These are phyloP conservation scores for Stagonosporopsis cucurbitacearum DNA, from an alignment of 2,329 filamentous ascomycete genomes.

Conservation along the genomic window DNA sequence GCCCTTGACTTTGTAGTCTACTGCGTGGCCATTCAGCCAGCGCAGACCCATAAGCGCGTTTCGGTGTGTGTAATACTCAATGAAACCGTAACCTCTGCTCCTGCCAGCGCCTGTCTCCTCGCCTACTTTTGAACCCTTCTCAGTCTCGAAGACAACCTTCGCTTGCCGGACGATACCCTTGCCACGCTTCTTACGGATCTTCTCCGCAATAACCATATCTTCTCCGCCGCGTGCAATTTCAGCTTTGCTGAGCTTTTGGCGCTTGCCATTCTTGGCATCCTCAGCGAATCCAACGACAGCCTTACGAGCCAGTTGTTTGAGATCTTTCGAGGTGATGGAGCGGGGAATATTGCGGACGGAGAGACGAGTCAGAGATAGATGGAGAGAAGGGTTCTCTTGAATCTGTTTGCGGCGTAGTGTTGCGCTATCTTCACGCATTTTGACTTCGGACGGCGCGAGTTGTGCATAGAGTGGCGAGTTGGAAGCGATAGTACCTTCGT, in stretches of 20 bases:
- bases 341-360: conserved; percentile 91
- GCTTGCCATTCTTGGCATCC: conserved; percentile 80
- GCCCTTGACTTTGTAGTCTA: conserved; percentile 58
- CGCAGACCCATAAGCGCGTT: conserved; percentile 93
- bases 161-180: conserved; percentile 90
- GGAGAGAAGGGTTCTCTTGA: conserved; percentile 86
- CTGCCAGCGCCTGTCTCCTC: conserved; percentile 79
- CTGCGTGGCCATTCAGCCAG: conserved; percentile 83
- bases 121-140: conserved; percentile 80
- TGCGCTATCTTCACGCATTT: conserved; percentile 85
- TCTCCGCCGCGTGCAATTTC: conserved; percentile 81
- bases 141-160: conserved; percentile 92
- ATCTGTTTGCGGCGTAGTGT: conserved; percentile 90
- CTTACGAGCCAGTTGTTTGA: conserved; percentile 89
- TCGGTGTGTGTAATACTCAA: conserved; percentile 93
- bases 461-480: conserved; percentile 78
- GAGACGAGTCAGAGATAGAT: conserved; percentile 87
- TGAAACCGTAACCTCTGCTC: conserved; percentile 94
- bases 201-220: conserved; percentile 81
- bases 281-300: conserved; percentile 94
- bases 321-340: conserved; percentile 79
- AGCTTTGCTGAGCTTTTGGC: conserved; percentile 84
- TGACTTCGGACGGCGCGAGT: conserved; percentile 79
- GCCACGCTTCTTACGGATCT: conserved; percentile 77
- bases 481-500: conserved; percentile 82